These are phyloP conservation scores for Ophiostoma piceae DNA, from an alignment of 2,329 filamentous ascomycete genomes.

Conservation along the genomic window DNA sequence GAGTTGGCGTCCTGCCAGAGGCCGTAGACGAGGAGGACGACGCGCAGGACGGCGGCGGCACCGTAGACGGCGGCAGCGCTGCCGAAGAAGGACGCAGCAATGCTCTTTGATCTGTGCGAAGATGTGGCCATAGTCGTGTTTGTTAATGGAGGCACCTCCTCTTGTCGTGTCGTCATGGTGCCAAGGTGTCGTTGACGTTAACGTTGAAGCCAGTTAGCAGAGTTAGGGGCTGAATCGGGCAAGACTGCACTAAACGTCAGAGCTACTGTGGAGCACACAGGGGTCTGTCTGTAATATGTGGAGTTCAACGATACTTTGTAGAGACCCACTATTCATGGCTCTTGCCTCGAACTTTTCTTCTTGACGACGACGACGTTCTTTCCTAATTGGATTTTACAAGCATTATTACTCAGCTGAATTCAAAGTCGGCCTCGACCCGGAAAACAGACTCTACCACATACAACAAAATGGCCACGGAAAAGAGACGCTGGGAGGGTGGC, in stretches of 20 bases:
- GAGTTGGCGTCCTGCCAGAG: conserved; percentile 89
- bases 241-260: conserved; percentile 2
- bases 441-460: background rate
- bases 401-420: background rate
- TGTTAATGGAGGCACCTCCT: background rate
- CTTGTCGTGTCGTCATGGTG: conserved; percentile 8
- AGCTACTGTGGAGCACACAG: conserved; percentile 4
- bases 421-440: background rate
- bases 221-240: background rate
- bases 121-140: background rate
- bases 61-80: conserved; percentile 49
- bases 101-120: conserved; percentile 22
- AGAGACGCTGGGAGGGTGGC: conserved; percentile 52
- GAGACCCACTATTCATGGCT: conserved; percentile 10
- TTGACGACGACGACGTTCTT: background rate
- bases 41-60: conserved; percentile 59
- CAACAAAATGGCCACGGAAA: conserved; percentile 31
- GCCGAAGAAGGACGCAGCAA: conserved; percentile 33
- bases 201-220: background rate
- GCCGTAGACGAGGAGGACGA: conserved; percentile 75
- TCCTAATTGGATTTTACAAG: background rate
- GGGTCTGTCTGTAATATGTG: conserved; percentile 1
- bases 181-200: background rate
- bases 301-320: background rate
- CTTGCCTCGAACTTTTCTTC: conserved; percentile 6